Evolutionary conservation across 176 grass and related monocot genomes (phyloP).

Genomic region (Panicum miliaceum): DNA sequence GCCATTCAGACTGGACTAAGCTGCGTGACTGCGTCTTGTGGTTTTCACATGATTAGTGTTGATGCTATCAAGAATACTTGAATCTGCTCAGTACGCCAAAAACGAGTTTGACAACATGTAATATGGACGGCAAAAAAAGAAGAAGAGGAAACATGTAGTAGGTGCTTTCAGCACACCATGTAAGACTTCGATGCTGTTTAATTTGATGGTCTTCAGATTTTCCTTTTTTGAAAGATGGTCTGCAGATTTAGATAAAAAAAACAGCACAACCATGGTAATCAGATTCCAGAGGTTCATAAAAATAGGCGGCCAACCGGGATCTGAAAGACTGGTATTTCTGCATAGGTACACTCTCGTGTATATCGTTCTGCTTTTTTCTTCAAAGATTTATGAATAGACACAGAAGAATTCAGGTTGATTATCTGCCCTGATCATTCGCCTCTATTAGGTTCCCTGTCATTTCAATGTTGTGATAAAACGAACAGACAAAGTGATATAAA

Average conservation of each 20-base stretch:
- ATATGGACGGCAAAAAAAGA: neutral
- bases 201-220: no score
- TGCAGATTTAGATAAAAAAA: neutral
- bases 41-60: neutral
- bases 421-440: neutral
- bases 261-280: neutral
- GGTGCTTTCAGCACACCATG: constrained; percentile 13
- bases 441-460: neutral
- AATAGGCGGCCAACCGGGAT: neutral
- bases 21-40: neutral
- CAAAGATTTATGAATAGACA: neutral
- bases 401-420: neutral
- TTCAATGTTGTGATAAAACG: neutral
- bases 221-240: neutral
- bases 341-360: neutral
- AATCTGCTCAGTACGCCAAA: neutral
- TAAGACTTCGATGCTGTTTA: neutral
- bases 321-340: neutral
- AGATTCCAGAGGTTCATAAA: neutral
- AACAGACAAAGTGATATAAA: neutral
- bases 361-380: neutral
- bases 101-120: neutral
- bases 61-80: neutral
- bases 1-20: neutral
- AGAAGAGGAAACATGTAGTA: neutral